Percentiles rank a stretch among this genome's conserved stretches.
Conservation (phyloP, 164 flowering plant species). For the Umbellularia californica region DNA sequence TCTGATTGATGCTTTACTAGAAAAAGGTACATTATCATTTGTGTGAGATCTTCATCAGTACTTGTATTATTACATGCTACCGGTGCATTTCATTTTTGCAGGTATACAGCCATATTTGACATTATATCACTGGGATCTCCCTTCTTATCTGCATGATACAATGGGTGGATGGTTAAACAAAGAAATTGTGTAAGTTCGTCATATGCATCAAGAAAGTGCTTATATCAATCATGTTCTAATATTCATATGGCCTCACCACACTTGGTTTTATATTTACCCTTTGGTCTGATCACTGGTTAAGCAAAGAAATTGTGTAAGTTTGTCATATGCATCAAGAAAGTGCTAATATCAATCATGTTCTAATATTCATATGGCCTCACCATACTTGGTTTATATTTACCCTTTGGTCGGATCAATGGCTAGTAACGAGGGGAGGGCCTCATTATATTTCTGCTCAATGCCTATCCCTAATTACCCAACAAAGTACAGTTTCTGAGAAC, state of each 20-base stretch:
- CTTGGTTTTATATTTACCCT: too few species aligned
- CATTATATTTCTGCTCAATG: background rate
- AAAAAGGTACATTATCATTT: conserved; percentile 42
- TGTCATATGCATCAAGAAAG: background rate
- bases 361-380: too few species aligned
- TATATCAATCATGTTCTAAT: too few species aligned
- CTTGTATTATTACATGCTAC: background rate
- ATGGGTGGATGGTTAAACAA: conserved; percentile 76
- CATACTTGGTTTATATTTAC: too few species aligned
- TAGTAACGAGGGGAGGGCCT: background rate
- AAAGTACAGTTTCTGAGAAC: background rate
- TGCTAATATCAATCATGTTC: background rate
- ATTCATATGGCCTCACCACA: too few species aligned
- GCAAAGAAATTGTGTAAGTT: conserved; percentile 71
- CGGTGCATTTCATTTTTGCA: conserved; percentile 24
- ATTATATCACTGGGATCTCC: conserved; percentile 95
- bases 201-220: background rate
- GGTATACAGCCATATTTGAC: conserved; percentile 78
- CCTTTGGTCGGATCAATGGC: background rate
- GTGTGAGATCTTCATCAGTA: background rate
- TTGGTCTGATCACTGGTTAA: conserved; percentile 37
- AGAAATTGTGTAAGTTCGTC: conserved; percentile 65
- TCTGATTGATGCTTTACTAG: conserved; percentile 69
- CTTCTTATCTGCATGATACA: conserved; percentile 65
- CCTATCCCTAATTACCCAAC: background rate